Evolutionary conservation across 148 eudicot genomes (phyloP).

Genomic region (Persicaria tinctoria): DNA sequence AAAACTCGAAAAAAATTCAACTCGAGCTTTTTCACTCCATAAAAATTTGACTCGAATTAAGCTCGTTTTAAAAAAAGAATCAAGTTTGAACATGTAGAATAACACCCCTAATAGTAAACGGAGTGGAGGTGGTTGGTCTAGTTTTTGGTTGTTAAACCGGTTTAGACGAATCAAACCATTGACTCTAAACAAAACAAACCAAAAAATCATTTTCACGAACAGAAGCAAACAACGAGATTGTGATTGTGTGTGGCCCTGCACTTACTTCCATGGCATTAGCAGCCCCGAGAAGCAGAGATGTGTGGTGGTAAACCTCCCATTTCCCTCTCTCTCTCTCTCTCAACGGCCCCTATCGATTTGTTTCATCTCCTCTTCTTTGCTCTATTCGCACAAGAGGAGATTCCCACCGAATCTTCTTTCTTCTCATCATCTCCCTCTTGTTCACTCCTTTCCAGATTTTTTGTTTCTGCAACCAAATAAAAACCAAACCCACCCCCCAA

Average conservation of each 20-base stretch:
- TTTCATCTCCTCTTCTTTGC: background rate
- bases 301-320: slow-evolving; percentile 31
- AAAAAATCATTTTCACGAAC: background rate
- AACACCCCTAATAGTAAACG: no score
- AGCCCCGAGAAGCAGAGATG: background rate
- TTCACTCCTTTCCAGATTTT: slow-evolving; percentile 10
- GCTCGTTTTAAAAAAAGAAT: no score
- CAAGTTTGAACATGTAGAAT: no score
- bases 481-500: slow-evolving; percentile 2
- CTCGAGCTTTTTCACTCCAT: no score
- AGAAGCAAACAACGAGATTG: background rate
- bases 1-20: no score
- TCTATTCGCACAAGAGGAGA: slow-evolving; percentile 26
- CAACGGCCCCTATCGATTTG: slow-evolving; percentile 22
- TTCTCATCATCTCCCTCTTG: slow-evolving; percentile 15
- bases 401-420: slow-evolving; percentile 44
- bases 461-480: background rate
- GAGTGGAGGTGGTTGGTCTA: no score
- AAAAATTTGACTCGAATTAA: no score
- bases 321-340: slow-evolving; percentile 13
- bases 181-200: background rate
- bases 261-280: background rate
- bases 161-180: no score
- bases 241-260: background rate
- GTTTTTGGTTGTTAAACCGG: no score